These are phyloP conservation scores for Cryptosporidium felis DNA, from an alignment of 169 alveolate species.

Conservation along the genomic window DNA sequence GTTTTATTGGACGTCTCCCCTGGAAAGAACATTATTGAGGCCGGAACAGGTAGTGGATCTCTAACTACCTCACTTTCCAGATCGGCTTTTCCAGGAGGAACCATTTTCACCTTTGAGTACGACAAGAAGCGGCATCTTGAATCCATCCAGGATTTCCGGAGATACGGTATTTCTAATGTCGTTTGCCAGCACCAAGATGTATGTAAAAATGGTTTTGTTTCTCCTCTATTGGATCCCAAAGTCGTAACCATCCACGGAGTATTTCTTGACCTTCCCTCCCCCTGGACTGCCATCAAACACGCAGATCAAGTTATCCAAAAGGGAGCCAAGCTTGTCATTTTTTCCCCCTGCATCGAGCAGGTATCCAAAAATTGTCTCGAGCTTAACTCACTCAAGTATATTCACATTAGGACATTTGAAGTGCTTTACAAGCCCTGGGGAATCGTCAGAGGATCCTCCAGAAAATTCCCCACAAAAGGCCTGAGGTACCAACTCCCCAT, in stretches of 20 bases:
- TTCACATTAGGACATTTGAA: constrained; percentile 85
- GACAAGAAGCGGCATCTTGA: constrained; percentile 83
- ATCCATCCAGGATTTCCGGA: constrained; percentile 78
- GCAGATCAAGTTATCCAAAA: constrained; percentile 77
- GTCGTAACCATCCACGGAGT: constrained; percentile 80
- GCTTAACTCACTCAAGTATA: background rate
- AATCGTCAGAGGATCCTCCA: constrained; percentile 72
- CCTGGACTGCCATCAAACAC: constrained; percentile 87
- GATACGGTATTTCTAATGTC: constrained; percentile 27
- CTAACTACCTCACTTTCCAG: constrained; percentile 84
- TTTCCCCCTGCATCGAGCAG: constrained; percentile 90
- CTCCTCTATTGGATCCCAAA: constrained; percentile 72
- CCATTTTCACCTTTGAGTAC: constrained; percentile 86
- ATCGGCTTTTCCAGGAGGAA: constrained; percentile 86
- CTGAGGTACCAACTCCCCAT: constrained; percentile 67
- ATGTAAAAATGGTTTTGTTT: constrained; percentile 75
- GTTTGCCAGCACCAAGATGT: constrained; percentile 82
- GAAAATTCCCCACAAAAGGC: constrained; percentile 31
- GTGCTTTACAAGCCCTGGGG: constrained; percentile 87
- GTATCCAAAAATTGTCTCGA: constrained; percentile 81
- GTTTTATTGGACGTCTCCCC: constrained; percentile 86
- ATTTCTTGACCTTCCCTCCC: constrained; percentile 90
- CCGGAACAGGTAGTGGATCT: constrained; percentile 92
- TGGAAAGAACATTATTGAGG: constrained; percentile 85
- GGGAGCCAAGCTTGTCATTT: constrained; percentile 84